phyloP scores from a whole-genome alignment of 805 yeast species.

The Wickerhamomyces bisporus region DNA sequence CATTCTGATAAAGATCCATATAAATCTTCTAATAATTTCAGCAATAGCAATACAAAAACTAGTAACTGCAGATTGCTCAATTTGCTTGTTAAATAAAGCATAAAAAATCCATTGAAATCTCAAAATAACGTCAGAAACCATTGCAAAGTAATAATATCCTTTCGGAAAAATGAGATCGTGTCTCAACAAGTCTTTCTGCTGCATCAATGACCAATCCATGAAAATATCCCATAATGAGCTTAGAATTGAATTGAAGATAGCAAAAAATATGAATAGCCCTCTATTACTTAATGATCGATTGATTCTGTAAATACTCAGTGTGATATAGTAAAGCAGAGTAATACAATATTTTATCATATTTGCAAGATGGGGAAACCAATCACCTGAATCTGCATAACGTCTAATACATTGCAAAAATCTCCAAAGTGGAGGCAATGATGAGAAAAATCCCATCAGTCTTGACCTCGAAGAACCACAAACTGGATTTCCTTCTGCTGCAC shows the following conservation, averaged over 20 bases:
- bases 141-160: conserved; percentile 66
- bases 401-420: conserved; percentile 86
- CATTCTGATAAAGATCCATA: conserved; percentile 90
- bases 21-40: conserved; percentile 74
- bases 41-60: conserved; percentile 80
- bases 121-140: conserved; percentile 64
- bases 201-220: conserved; percentile 94
- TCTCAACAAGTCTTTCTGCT: conserved; percentile 58
- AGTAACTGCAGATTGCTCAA: conserved; percentile 84
- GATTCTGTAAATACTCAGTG: conserved; percentile 76
- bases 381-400: conserved; percentile 90
- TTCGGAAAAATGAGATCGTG: conserved; percentile 64
- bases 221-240: conserved; percentile 82
- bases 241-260: conserved; percentile 63
- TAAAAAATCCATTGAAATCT: conserved; percentile 93
- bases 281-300: conserved; percentile 33
- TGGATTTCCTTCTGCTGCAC: conserved; percentile 36
- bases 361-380: conserved; percentile 93
- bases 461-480: conserved; percentile 77
- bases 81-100: conserved; percentile 66
- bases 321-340: conserved; percentile 61
- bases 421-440: conserved; percentile 84
- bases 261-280: conserved; percentile 67
- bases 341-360: conserved; percentile 75
- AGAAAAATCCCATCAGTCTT: conserved; percentile 73